These are phyloP conservation scores for Neurospora hispaniola DNA, from an alignment of 495 filamentous ascomycete species.

Conservation along the genomic window DNA sequence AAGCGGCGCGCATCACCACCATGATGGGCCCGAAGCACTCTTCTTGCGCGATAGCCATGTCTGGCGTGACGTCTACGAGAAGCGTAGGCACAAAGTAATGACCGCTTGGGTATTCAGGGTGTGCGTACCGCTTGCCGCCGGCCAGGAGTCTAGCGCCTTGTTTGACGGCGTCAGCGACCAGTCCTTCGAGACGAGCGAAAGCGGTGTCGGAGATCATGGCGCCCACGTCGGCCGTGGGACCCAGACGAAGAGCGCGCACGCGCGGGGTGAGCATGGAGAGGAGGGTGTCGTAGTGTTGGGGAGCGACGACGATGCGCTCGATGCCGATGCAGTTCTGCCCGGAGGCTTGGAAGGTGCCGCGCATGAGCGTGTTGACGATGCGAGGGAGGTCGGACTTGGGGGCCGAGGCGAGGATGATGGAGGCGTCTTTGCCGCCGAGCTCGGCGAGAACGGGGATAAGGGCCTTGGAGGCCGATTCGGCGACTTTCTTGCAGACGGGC, in stretches of 20 bases:
- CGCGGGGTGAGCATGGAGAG: slow-evolving; percentile 60
- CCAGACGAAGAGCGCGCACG: slow-evolving; percentile 58
- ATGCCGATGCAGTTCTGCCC: slow-evolving; percentile 98
- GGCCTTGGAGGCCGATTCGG: slow-evolving; percentile 68
- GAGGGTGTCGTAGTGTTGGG: slow-evolving; percentile 60
- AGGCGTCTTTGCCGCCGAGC: slow-evolving; percentile 90
- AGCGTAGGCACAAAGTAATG: slow-evolving; percentile 91
- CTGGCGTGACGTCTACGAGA: slow-evolving; percentile 66
- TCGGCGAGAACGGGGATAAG: slow-evolving; percentile 81
- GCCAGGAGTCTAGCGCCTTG: slow-evolving; percentile 70
- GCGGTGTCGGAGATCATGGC: slow-evolving; percentile 72
- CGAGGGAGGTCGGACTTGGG: slow-evolving; percentile 48
- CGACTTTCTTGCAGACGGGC: slow-evolving; percentile 79
- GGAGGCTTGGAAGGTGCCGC: slow-evolving; percentile 90
- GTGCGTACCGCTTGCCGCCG: slow-evolving; percentile 62
- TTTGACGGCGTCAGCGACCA: slow-evolving; percentile 66
- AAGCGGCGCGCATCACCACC: slow-evolving; percentile 60
- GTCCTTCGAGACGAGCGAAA: slow-evolving; percentile 57
- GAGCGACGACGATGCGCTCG: slow-evolving; percentile 79
- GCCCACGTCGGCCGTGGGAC: slow-evolving; percentile 63
- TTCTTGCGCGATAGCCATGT: slow-evolving; percentile 77
- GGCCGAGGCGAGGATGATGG: slow-evolving; percentile 78
- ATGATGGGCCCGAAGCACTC: slow-evolving; percentile 92
- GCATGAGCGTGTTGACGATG: slow-evolving; percentile 72
- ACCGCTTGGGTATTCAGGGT: slow-evolving; percentile 61